Conservation (phyloP, 2,329 filamentous ascomycete genomes). For the Sclerotiophoma versabilis region DNA sequence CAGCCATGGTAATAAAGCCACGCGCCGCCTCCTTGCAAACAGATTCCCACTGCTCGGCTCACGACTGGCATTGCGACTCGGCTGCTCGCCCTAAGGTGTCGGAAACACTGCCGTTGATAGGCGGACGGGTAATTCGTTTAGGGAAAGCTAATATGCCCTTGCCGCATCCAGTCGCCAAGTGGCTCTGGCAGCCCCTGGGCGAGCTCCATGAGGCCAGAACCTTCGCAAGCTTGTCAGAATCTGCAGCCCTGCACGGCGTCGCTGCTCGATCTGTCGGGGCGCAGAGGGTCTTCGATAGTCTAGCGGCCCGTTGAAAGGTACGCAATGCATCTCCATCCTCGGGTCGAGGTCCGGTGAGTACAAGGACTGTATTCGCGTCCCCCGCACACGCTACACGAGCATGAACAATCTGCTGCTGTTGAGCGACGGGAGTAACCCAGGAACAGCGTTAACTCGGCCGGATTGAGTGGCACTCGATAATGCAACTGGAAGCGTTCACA, state of each 20-base stretch:
- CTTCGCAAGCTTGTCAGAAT: conserved; percentile 13
- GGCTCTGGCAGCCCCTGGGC: conserved; percentile 2
- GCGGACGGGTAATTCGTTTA: conserved; percentile 14
- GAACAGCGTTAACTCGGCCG: neutral
- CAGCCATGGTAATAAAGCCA: conserved; percentile 38
- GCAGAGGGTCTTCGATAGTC: conserved; percentile 17
- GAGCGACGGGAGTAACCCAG: neutral
- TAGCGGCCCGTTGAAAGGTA: conserved; percentile 20
- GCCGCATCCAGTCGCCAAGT: conserved; percentile 11
- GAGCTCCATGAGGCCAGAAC: conserved; percentile 12
- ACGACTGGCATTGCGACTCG: conserved; percentile 26
- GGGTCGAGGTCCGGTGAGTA: conserved; percentile 1
- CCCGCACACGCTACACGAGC: conserved; percentile 8
- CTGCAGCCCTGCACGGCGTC: conserved; percentile 20
- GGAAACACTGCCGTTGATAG: conserved; percentile 24
- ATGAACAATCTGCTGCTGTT: neutral
- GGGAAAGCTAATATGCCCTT: conserved; percentile 18
- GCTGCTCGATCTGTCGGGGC: conserved; percentile 16
- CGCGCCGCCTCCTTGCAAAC: conserved; percentile 27
- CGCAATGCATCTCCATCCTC: conserved; percentile 9
- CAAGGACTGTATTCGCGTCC: neutral
- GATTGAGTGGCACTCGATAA: neutral
- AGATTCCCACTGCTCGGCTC: conserved; percentile 28
- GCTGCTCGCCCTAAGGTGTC: conserved; percentile 9
- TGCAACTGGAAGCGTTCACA: conserved; percentile 1